Conservation (phyloP, 108 stramenopile genomes). For the Skeletonema menzelii region DNA sequence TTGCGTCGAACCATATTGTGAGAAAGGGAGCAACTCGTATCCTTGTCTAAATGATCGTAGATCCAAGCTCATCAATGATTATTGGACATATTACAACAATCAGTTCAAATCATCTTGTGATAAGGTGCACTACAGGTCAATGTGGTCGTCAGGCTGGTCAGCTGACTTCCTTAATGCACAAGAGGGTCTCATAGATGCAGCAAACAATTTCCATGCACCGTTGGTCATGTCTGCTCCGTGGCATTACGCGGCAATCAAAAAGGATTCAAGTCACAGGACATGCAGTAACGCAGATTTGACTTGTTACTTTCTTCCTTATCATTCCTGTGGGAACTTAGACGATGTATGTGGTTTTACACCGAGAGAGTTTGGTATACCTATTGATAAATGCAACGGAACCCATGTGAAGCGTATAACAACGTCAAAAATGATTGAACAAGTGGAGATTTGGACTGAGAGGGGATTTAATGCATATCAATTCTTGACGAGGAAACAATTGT, state of each 20-base stretch:
- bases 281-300: conserved; percentile 25
- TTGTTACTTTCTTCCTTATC: conserved; percentile 42
- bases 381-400: background rate
- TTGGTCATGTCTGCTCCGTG: conserved; percentile 21
- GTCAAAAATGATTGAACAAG: background rate
- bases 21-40: background rate
- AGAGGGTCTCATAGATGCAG: conserved; percentile 6
- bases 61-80: conserved; percentile 5
- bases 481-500: conserved; percentile 33
- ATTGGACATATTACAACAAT: conserved; percentile 17
- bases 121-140: conserved; percentile 9
- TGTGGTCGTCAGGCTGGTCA: conserved; percentile 30
- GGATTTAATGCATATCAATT: conserved; percentile 24
- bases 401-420: background rate
- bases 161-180: conserved; percentile 27
- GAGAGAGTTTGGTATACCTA: background rate
- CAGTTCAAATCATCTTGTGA: conserved; percentile 24
- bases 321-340: conserved; percentile 17
- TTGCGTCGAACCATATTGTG: conserved; percentile 9
- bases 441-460: background rate
- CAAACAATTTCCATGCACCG: conserved; percentile 6
- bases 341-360: conserved; percentile 6
- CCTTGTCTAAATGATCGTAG: background rate
- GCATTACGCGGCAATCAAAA: conserved; percentile 34
- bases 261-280: conserved; percentile 16